Evolutionary conservation across 495 filamentous ascomycete genomes (phyloP).

Genomic region (Penicillium daleae): DNA sequence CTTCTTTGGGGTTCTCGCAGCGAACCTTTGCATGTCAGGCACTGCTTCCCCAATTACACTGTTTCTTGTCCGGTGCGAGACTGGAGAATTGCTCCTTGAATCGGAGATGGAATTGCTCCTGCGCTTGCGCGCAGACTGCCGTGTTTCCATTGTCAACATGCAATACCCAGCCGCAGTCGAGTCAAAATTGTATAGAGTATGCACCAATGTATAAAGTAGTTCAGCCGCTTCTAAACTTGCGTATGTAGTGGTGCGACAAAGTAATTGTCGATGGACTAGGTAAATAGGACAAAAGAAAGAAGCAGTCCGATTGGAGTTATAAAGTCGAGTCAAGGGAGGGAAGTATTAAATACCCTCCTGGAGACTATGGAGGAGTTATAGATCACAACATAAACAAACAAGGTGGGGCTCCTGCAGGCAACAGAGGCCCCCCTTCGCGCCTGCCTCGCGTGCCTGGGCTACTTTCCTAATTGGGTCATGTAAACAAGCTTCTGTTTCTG

Average conservation of each 20-base stretch:
- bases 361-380: conserved; percentile 8
- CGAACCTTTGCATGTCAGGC: conserved; percentile 1
- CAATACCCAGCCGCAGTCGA: neutral
- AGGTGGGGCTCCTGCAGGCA: conserved; percentile 29
- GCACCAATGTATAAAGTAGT: neutral
- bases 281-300: conserved; percentile 6
- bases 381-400: conserved; percentile 40
- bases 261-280: conserved; percentile 5
- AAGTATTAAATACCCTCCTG: neutral
- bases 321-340: conserved; percentile 13
- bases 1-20: conserved; percentile 35
- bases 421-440: conserved; percentile 16
- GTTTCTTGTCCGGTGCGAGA: conserved; percentile 29
- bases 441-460: conserved; percentile 19
- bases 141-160: conserved; percentile 33
- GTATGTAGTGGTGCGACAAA: conserved; percentile 2
- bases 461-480: conserved; percentile 24
- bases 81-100: conserved; percentile 21
- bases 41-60: conserved; percentile 1
- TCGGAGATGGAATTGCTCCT: conserved; percentile 32
- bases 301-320: conserved; percentile 20
- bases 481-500: conserved; percentile 35
- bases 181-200: neutral
- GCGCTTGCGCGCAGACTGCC: conserved; percentile 37
- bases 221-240: neutral